These are phyloP conservation scores for Neostapfia colusana DNA, from an alignment of 176 grass and related monocot species.

Conservation along the genomic window DNA sequence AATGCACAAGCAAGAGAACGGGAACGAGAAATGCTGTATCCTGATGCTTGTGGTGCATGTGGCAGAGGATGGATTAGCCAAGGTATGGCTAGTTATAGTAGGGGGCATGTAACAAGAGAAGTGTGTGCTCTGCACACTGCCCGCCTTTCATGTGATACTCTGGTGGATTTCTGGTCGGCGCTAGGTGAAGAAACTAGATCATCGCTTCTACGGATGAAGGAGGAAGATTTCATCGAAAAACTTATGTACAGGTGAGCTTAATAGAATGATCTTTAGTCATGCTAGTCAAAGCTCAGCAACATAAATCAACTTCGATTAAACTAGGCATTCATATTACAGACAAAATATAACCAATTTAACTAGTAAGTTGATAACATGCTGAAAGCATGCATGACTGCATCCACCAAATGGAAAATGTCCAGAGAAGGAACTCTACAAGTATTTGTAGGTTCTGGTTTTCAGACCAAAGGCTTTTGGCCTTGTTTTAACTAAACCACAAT, in stretches of 20 bases:
- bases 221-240: constrained; percentile 96
- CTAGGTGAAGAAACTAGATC: constrained; percentile 83
- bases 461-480: neutral
- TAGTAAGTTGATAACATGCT: constrained; percentile 22
- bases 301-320: neutral
- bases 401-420: constrained; percentile 26
- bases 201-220: constrained; percentile 89
- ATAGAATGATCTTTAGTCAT: neutral
- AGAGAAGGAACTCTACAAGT: constrained; percentile 16
- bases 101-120: constrained; percentile 77
- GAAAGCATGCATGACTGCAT: constrained; percentile 32
- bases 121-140: constrained; percentile 95
- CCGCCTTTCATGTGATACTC: constrained; percentile 79
- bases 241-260: constrained; percentile 84
- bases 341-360: constrained; percentile 5
- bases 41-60: constrained; percentile 93
- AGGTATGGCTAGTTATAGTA: constrained; percentile 68
- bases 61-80: constrained; percentile 98
- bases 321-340: constrained; percentile 6
- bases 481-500: neutral
- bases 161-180: constrained; percentile 96
- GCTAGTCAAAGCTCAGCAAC: neutral
- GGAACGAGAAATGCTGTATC: constrained; percentile 93
- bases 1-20: constrained; percentile 87
- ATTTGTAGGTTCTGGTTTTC: neutral